Evolutionary conservation across 345 rosid species (phyloP).

Genomic region (Pistacia integerrima): DNA sequence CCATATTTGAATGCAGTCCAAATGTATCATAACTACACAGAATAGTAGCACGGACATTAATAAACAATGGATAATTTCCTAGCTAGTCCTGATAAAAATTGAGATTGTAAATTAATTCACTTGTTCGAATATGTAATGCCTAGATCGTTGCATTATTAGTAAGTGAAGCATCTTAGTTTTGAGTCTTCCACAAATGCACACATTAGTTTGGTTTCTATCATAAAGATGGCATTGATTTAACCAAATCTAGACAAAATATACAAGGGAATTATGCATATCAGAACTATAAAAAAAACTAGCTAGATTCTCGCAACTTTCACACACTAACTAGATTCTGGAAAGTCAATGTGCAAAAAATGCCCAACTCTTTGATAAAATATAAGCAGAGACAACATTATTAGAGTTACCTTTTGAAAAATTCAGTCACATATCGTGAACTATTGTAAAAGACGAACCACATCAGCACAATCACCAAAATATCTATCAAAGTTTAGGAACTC

Average conservation of each 20-base stretch:
- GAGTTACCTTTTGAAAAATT: slow-evolving; percentile 60
- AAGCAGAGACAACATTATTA: slow-evolving; percentile 9
- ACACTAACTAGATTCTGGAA: not conserved
- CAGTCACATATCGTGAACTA: slow-evolving; percentile 59
- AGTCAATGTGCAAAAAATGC: not conserved
- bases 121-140: too few species aligned
- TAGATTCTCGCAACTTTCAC: not conserved
- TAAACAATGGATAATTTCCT: too few species aligned
- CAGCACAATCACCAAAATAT: slow-evolving; percentile 77
- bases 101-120: too few species aligned
- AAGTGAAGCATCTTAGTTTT: too few species aligned
- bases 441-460: slow-evolving; percentile 86
- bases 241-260: not conserved
- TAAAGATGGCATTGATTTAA: not conserved
- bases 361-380: not conserved
- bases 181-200: not conserved
- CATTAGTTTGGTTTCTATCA: not conserved
- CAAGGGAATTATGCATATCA: not conserved
- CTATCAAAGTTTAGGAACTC: slow-evolving; percentile 56
- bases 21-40: too few species aligned
- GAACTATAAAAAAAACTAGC: not conserved
- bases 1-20: too few species aligned
- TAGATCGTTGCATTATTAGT: too few species aligned
- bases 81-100: too few species aligned
- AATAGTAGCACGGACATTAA: too few species aligned